Evolutionary conservation across 345 rosid genomes (phyloP).

Genomic region (Lepidium aucheri): DNA sequence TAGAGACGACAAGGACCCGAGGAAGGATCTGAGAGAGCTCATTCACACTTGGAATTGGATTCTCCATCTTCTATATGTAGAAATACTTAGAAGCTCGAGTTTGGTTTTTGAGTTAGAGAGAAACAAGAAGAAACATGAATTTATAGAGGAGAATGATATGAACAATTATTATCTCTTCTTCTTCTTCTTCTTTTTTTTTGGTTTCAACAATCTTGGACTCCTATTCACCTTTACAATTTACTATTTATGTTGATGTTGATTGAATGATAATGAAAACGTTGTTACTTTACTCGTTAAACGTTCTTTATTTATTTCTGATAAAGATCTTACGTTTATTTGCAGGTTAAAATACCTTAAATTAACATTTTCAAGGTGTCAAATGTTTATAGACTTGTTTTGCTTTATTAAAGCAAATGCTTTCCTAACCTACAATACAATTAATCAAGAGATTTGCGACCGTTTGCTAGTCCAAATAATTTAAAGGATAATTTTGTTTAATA

Average conservation of each 20-base stretch:
- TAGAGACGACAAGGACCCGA: slow-evolving; percentile 77
- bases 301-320: too few species aligned
- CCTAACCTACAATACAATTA: neutral
- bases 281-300: too few species aligned
- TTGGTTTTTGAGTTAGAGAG: neutral
- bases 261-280: neutral
- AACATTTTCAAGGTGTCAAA: neutral
- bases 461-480: neutral
- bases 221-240: neutral
- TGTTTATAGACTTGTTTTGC: neutral
- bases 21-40: slow-evolving; percentile 68
- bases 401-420: neutral
- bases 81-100: neutral
- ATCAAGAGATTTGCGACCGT: neutral
- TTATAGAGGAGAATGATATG: neutral
- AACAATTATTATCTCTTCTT: neutral
- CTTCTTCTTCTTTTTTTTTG: too few species aligned
- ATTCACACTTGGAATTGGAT: slow-evolving; percentile 16
- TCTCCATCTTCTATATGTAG: slow-evolving; percentile 3
- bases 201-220: neutral
- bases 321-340: slow-evolving; percentile 1
- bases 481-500: too few species aligned
- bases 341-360: neutral
- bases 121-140: neutral
- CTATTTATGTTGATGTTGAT: neutral